Percentiles rank a stretch among this genome's conserved stretches.
Conservation (phyloP, 495 filamentous ascomycete species). For the Bathelium albidoporum region DNA sequence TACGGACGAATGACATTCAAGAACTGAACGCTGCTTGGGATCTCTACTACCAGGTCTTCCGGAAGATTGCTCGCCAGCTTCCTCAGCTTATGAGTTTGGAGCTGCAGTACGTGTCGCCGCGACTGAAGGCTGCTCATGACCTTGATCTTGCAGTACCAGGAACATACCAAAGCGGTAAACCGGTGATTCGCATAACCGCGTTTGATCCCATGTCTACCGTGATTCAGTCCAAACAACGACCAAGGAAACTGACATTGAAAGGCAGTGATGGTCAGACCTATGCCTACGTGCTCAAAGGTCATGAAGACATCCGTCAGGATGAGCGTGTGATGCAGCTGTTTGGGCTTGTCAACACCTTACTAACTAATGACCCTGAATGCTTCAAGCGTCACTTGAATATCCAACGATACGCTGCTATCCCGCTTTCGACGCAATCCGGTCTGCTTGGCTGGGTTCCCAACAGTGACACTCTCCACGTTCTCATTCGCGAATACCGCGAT, state of each 20-base stretch:
- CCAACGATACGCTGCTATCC: conserved; percentile 87
- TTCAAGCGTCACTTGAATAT: conserved; percentile 96
- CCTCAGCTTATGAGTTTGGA: conserved; percentile 88
- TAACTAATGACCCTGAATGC: conserved; percentile 84
- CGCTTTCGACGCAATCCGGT: conserved; percentile 90
- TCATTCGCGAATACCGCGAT: conserved; percentile 95
- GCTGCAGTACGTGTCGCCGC: conserved; percentile 90
- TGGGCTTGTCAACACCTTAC: conserved; percentile 86
- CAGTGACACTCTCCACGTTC: conserved; percentile 88
- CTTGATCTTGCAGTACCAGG: conserved; percentile 89
- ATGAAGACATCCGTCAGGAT: conserved; percentile 97
- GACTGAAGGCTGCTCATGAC: conserved; percentile 67
- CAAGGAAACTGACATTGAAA: conserved; percentile 75
- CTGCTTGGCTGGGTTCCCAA: conserved; percentile 96
- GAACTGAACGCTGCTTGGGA: conserved; percentile 98
- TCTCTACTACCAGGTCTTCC: conserved; percentile 94
- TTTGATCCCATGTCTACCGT: conserved; percentile 86
- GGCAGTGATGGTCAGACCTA: conserved; percentile 81
- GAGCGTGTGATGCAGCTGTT: conserved; percentile 99
- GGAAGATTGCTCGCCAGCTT: conserved; percentile 86
- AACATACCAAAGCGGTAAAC: conserved; percentile 81
- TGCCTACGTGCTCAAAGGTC: conserved; percentile 84
- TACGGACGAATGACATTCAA: conserved; percentile 71
- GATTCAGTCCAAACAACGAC: conserved; percentile 93
- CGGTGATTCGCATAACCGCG: conserved; percentile 72